Base-by-base conservation (phyloP, 805 yeast species). In the Metschnikowia peoriensis region DNA sequence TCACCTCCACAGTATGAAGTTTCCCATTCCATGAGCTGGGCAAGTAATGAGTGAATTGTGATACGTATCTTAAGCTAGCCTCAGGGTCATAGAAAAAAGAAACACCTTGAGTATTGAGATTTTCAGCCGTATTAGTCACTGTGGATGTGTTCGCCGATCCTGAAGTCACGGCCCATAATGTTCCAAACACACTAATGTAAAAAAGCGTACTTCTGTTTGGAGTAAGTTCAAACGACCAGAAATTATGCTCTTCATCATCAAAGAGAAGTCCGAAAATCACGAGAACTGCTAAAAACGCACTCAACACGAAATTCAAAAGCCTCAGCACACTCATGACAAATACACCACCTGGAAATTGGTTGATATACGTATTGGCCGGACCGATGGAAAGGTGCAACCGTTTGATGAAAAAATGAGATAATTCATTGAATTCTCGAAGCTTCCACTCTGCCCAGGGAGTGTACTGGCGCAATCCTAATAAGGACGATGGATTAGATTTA, bases 401-500 rank as follows among this genome's bases (percentile, higher is more conserved):
- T 60, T 85, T 84, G 51, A 84, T 83, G 69, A 94, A 94, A 28
- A 93, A 77, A 68, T 94, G 99, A 42, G 89, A 89, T 8, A 94
- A 76, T 65, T 94, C 99, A 68, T 94, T 94, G 65, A 88, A 89
- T 63, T 94, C 99, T 51, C 99, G 76, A 62, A 94, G 80, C 65
- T 86, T 89, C 98, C 98, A 94, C 62, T 88, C 92, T 0, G 98
- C 97, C 69, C 82, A 82, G 0, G 97, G 97, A 0, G 98, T 89
- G 65, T 90, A 94, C 61, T 91, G 96, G 44, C 99, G 75, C 48
- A 73, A 64, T 4, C 75, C 76, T 2, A 91, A 78, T 50, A 94
- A 76, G 10, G 90, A 76, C 1, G 91, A 83, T 0, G 99, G 99
- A 50, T 93, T 88, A 41, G 88, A 82, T 65, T 89, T 88, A 66